Evolutionary conservation across 2,329 filamentous ascomycete species (phyloP).

Genomic region (Epichloe coenophiala): DNA sequence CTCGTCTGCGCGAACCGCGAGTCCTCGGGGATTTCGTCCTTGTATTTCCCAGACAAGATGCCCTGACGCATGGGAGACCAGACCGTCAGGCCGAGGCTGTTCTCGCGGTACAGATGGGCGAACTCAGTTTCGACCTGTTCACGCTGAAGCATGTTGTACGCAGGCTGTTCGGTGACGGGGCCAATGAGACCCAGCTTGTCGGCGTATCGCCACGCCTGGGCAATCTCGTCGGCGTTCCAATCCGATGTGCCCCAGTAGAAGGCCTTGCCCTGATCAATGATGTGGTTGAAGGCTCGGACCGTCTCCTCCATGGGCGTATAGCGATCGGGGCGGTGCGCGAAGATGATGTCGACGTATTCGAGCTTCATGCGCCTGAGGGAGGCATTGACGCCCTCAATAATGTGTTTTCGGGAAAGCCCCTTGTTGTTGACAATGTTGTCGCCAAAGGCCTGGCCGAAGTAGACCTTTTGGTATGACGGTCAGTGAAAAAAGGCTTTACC

Average conservation of each 20-base stretch:
- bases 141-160: conserved; percentile 50
- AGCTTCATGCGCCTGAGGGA: conserved; percentile 44
- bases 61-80: conserved; percentile 46
- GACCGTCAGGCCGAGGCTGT: conserved; percentile 47
- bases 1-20: conserved; percentile 43
- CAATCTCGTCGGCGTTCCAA: conserved; percentile 54
- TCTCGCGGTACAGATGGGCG: conserved; percentile 43
- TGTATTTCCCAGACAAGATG: conserved; percentile 55
- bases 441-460: conserved; percentile 49
- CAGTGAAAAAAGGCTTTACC: neutral
- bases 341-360: conserved; percentile 54
- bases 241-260: conserved; percentile 61
- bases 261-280: conserved; percentile 53
- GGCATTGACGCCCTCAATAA: conserved; percentile 50
- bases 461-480: conserved; percentile 30
- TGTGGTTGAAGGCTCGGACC: conserved; percentile 56
- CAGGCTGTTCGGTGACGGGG: conserved; percentile 52
- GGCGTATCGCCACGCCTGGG: conserved; percentile 46
- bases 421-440: conserved; percentile 52
- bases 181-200: conserved; percentile 48
- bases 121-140: conserved; percentile 52
- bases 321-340: conserved; percentile 55
- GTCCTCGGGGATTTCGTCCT: conserved; percentile 44
- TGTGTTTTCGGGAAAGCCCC: conserved; percentile 55
- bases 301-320: conserved; percentile 58